Conservation (phyloP, 1,284 basidiomycete species). For the Rhodofomes roseus region DNA sequence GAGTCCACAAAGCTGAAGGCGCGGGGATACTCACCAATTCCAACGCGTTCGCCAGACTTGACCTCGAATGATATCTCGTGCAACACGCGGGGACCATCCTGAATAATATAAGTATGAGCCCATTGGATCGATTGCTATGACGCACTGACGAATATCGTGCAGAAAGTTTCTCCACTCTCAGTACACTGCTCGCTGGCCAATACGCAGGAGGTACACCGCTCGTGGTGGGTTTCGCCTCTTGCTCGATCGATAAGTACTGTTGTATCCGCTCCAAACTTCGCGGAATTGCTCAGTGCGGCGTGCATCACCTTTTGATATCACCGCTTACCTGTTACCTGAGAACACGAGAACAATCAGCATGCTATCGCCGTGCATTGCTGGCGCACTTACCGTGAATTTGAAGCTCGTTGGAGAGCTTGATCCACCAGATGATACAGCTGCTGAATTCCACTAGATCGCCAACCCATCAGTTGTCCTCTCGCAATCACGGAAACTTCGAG, state of each 20-base stretch:
- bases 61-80: slow-evolving; percentile 46
- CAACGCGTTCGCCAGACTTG: slow-evolving; percentile 49
- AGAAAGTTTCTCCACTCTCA: slow-evolving; percentile 58
- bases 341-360: background rate
- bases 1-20: too few species aligned
- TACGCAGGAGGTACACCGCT: slow-evolving; percentile 64
- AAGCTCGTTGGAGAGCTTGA: slow-evolving; percentile 52
- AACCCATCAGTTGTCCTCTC: background rate
- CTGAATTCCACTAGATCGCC: slow-evolving; percentile 36
- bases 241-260: slow-evolving; percentile 64
- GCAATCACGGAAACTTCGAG: background rate
- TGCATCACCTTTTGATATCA: background rate
- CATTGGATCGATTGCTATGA: background rate
- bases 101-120: background rate
- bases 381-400: slow-evolving; percentile 51
- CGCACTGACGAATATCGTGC: slow-evolving; percentile 47
- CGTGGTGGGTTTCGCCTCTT: slow-evolving; percentile 52
- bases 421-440: slow-evolving; percentile 49
- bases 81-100: slow-evolving; percentile 42
- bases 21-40: slow-evolving; percentile 33
- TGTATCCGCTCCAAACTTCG: slow-evolving; percentile 37
- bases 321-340: background rate
- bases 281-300: background rate
- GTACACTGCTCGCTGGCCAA: slow-evolving; percentile 74
- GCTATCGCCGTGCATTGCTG: background rate